phyloP scores from a whole-genome alignment of 1,284 basidiomycete species.

The Trametes sp. region DNA sequence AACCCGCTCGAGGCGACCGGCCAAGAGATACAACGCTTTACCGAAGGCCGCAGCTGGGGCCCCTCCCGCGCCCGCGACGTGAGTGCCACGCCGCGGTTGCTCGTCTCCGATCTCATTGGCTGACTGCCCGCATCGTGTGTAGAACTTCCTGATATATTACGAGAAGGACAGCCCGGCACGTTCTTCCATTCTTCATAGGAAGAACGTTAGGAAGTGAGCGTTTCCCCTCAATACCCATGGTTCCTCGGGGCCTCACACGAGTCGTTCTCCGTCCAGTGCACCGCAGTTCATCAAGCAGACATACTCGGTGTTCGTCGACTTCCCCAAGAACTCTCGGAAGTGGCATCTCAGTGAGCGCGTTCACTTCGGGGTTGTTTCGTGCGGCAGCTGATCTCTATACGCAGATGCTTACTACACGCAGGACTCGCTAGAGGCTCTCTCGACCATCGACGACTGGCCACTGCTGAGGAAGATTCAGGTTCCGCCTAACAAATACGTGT shows the following conservation, averaged over 20 bases:
- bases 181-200: constrained; percentile 40
- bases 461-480: constrained; percentile 59
- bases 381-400: constrained; percentile 2
- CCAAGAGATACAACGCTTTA: constrained; percentile 53
- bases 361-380: constrained; percentile 1
- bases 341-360: constrained; percentile 52
- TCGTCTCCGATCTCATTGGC: constrained; percentile 14
- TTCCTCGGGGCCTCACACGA: constrained; percentile 7
- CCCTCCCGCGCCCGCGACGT: constrained; percentile 47
- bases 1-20: constrained; percentile 48
- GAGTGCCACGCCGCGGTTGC: constrained; percentile 31
- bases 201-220: constrained; percentile 35
- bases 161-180: constrained; percentile 45
- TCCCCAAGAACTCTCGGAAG: constrained; percentile 44
- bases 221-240: not conserved
- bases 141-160: constrained; percentile 50
- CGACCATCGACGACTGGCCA: constrained; percentile 65
- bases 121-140: constrained; percentile 12
- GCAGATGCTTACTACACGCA: constrained; percentile 52
- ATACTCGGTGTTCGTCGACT: constrained; percentile 50
- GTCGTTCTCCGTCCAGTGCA: constrained; percentile 29
- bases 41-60: constrained; percentile 48
- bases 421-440: constrained; percentile 58
- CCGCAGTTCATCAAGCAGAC: constrained; percentile 51
- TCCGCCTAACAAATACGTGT: constrained; percentile 66